Evolutionary conservation across 1,139 yeast genomes (phyloP).

Genomic region (Scheffersomyces illinoinensis): DNA sequence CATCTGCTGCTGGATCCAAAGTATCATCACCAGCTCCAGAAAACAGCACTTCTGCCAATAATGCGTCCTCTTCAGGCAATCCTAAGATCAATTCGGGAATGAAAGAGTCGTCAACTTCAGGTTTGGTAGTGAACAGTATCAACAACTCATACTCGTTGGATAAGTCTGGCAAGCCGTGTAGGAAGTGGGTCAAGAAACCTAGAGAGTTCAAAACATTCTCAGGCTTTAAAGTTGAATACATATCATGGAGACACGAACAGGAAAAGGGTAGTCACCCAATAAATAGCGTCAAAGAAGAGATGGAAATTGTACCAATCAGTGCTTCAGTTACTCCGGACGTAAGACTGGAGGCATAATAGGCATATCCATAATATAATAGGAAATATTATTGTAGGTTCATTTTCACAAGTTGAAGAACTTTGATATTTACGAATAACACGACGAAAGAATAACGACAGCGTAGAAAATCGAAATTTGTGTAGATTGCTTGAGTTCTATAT

Average conservation of each 20-base stretch:
- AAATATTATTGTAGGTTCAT: not conserved
- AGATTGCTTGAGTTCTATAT: not conserved
- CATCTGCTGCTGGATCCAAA: conserved; percentile 18
- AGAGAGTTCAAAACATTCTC: conserved; percentile 56
- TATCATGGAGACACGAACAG: conserved; percentile 32
- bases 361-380: not conserved
- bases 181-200: conserved; percentile 53
- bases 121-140: conserved; percentile 41
- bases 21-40: conserved; percentile 26
- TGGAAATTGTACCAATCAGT: conserved; percentile 2
- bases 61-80: conserved; percentile 18
- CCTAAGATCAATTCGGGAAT: conserved; percentile 42
- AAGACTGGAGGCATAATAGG: conserved; percentile 6
- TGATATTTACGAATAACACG: not conserved
- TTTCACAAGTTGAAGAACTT: not conserved
- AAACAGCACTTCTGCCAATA: conserved; percentile 5
- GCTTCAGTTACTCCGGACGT: conserved; percentile 7
- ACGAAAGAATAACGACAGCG: not conserved
- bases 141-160: conserved; percentile 39
- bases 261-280: conserved; percentile 5
- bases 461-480: not conserved
- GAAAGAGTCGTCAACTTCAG: conserved; percentile 45
- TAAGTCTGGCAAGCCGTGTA: conserved; percentile 49
- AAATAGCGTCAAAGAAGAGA: conserved; percentile 5
- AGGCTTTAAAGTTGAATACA: conserved; percentile 49